Evolutionary conservation across 2,329 filamentous ascomycete species (phyloP).

Genomic region (Penicillium sp.): DNA sequence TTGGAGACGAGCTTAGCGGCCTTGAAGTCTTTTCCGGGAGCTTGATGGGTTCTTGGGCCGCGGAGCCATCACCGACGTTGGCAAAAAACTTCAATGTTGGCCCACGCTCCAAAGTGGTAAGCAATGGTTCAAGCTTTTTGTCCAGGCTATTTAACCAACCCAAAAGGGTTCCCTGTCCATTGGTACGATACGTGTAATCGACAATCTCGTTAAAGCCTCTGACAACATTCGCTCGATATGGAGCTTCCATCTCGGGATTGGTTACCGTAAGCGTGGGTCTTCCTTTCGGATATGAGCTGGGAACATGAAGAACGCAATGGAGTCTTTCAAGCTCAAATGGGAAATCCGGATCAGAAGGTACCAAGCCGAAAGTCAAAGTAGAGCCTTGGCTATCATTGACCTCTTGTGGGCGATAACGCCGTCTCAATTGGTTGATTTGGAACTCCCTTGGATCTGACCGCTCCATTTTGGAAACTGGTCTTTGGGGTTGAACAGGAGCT

Average conservation of each 20-base stretch:
- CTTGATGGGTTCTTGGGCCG: constrained; percentile 30
- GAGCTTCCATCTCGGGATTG: constrained; percentile 69
- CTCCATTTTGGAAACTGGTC: constrained; percentile 66
- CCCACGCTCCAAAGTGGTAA: constrained; percentile 67
- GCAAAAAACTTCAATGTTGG: constrained; percentile 70
- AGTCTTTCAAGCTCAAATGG: constrained; percentile 72
- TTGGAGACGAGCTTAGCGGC: constrained; percentile 3
- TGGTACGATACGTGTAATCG: constrained; percentile 49
- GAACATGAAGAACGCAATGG: constrained; percentile 66
- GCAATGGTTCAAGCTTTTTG: constrained; percentile 66
- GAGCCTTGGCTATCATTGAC: constrained; percentile 51
- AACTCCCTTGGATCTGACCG: constrained; percentile 68
- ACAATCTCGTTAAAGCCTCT: constrained; percentile 68
- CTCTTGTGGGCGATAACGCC: constrained; percentile 60
- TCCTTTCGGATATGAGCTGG: constrained; percentile 59
- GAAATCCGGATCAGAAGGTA: constrained; percentile 79
- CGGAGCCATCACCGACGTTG: constrained; percentile 48
- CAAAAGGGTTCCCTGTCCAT: constrained; percentile 56
- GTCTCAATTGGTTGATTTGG: constrained; percentile 70
- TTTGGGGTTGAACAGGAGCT: constrained; percentile 47
- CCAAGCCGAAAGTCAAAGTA: constrained; percentile 63
- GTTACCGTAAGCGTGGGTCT: constrained; percentile 61
- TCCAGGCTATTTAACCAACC: constrained; percentile 69
- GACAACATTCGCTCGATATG: constrained; percentile 74
- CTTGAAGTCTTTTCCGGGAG: constrained; percentile 1